These are phyloP conservation scores for Fraxinus paxiana DNA, from an alignment of 305 asterid species.

Conservation along the genomic window DNA sequence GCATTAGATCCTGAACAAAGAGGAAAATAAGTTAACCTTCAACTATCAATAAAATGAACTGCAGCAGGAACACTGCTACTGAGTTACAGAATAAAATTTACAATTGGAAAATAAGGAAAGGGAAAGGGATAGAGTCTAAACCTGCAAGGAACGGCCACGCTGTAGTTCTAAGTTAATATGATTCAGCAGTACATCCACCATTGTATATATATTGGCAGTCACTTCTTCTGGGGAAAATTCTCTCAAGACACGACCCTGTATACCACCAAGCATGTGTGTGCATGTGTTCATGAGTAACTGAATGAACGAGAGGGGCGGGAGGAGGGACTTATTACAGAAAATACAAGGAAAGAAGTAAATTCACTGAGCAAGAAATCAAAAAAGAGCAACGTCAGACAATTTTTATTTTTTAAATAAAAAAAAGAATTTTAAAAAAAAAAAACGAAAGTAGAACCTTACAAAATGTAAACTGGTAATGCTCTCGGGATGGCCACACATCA, in stretches of 20 bases:
- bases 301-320: not conserved
- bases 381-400: not conserved
- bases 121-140: slow-evolving; percentile 27
- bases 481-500: slow-evolving; percentile 90
- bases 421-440: not conserved
- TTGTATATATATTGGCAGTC: slow-evolving; percentile 79
- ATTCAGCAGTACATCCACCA: slow-evolving; percentile 94
- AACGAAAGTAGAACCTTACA: slow-evolving; percentile 42
- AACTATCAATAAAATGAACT: not conserved
- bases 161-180: slow-evolving; percentile 81
- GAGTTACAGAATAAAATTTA: slow-evolving; percentile 14
- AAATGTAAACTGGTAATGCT: slow-evolving; percentile 81
- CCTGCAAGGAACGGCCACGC: slow-evolving; percentile 92
- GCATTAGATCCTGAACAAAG: slow-evolving; percentile 73
- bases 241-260: slow-evolving; percentile 82
- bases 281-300: not conserved
- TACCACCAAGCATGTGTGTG: slow-evolving; percentile 15
- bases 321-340: not conserved
- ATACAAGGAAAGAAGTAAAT: slow-evolving; percentile 10
- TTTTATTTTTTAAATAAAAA: not conserved
- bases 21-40: slow-evolving; percentile 18
- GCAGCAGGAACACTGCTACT: not conserved
- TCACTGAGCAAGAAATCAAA: not conserved
- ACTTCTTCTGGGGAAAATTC: slow-evolving; percentile 99
- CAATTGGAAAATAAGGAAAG: slow-evolving; percentile 18